A percentile compares a stretch with the other conserved stretches of the same genome.
phyloP scores from a whole-genome alignment of 495 filamentous ascomycete genomes.

The Lasiosphaeria ovina region DNA sequence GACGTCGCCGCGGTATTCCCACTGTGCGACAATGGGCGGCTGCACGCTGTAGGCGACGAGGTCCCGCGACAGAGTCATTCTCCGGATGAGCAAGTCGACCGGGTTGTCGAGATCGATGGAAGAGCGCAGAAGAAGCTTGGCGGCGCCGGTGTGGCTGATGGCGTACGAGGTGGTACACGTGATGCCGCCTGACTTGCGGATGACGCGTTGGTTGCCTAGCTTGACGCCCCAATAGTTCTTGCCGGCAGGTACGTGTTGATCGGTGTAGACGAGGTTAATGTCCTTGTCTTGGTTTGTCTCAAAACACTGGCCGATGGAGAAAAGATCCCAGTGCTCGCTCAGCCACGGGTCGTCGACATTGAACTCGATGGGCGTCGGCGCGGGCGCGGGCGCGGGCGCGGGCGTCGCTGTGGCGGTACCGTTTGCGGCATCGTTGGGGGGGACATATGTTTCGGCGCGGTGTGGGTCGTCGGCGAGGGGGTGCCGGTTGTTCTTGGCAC shows the following conservation, averaged over 20 bases:
- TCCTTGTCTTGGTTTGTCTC: slow-evolving; percentile 16
- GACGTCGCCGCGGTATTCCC: slow-evolving; percentile 19
- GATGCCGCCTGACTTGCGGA: slow-evolving; percentile 20
- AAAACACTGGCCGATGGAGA: slow-evolving; percentile 22
- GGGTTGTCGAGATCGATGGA: slow-evolving; percentile 22
- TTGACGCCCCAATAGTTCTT: slow-evolving; percentile 14
- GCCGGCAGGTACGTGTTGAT: slow-evolving; percentile 13
- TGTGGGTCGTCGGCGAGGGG: not conserved
- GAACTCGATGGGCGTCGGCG: slow-evolving; percentile 9
- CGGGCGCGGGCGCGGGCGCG: not conserved
- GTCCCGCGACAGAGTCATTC: slow-evolving; percentile 10
- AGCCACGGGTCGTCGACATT: slow-evolving; percentile 24
- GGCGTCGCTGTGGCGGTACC: slow-evolving; percentile 1
- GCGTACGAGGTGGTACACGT: slow-evolving; percentile 23
- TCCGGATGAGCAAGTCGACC: slow-evolving; percentile 18
- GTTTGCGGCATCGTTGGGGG: not conserved
- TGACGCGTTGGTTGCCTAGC: slow-evolving; percentile 18
- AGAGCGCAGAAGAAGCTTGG: slow-evolving; percentile 19
- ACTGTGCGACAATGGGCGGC: slow-evolving; percentile 23
- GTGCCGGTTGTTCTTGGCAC: slow-evolving; percentile 9
- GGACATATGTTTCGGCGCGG: not conserved
- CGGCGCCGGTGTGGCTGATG: slow-evolving; percentile 20
- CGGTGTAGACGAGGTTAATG: slow-evolving; percentile 12
- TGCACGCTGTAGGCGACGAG: slow-evolving; percentile 19
- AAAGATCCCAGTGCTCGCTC: slow-evolving; percentile 22